Evolutionary conservation across 768 basidiomycete genomes (phyloP).

Genomic region (Nidularia sp.): DNA sequence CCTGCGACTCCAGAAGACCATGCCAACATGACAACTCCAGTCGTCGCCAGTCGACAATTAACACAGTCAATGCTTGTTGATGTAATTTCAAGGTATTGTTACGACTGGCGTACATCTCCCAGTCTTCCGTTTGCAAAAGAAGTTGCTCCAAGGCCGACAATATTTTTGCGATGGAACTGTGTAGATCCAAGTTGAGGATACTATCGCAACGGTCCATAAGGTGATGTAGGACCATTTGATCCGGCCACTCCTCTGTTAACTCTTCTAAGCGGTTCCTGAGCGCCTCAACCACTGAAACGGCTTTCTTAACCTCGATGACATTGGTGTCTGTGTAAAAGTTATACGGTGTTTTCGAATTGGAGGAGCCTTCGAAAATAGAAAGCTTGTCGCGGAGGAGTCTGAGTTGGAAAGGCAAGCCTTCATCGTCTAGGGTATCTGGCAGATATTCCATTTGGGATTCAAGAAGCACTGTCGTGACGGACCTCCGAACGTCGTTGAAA

Average conservation of each 20-base stretch:
- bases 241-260: slow-evolving; percentile 84
- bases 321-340: slow-evolving; percentile 87
- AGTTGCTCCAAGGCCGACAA: slow-evolving; percentile 83
- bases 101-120: slow-evolving; percentile 95
- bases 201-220: slow-evolving; percentile 66
- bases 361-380: slow-evolving; percentile 6
- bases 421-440: slow-evolving; percentile 42
- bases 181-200: slow-evolving; percentile 56
- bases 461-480: slow-evolving; percentile 27
- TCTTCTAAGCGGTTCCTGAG: slow-evolving; percentile 49
- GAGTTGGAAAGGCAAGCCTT: slow-evolving; percentile 50
- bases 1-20: slow-evolving; percentile 70
- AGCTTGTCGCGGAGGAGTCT: slow-evolving; percentile 38
- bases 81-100: slow-evolving; percentile 73
- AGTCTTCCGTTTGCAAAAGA: slow-evolving; percentile 84
- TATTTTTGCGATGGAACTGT: slow-evolving; percentile 76
- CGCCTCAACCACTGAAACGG: slow-evolving; percentile 40
- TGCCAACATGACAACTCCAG: slow-evolving; percentile 90
- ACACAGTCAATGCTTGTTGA: slow-evolving; percentile 58
- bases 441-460: slow-evolving; percentile 21
- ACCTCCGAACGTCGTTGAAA: slow-evolving; percentile 29
- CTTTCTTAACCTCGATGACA: slow-evolving; percentile 64
- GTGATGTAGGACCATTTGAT: slow-evolving; percentile 95
- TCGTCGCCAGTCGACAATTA: slow-evolving; percentile 89
- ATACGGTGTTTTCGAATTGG: slow-evolving; percentile 25